phyloP scores from a whole-genome alignment of 495 filamentous ascomycete genomes.

The Sordaria brevicollis region DNA sequence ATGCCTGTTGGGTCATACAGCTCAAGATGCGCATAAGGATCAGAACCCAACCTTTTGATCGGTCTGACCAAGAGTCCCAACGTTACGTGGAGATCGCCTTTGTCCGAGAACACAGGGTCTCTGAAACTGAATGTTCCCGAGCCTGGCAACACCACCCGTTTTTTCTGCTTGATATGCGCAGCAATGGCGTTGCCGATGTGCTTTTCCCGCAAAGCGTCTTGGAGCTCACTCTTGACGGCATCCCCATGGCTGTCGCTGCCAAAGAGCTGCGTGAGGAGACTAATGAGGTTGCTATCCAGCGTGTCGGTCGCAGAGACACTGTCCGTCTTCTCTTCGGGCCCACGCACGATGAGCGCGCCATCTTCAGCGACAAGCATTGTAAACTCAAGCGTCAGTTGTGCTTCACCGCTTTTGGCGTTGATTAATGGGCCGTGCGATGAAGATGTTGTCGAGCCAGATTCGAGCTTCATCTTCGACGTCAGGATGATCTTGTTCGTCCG shows the following conservation, averaged over 20 bases:
- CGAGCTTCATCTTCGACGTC: neutral
- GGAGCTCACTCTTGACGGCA: neutral
- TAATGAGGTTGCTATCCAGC: neutral
- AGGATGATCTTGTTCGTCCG: neutral
- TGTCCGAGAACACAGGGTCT: neutral
- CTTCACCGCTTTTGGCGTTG: too few relatives aligned
- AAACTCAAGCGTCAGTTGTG: neutral
- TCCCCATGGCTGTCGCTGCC: neutral
- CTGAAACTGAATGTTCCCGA: neutral
- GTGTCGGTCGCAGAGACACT: neutral
- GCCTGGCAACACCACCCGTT: neutral
- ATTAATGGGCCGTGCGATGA: too few relatives aligned
- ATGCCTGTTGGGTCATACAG: too few relatives aligned
- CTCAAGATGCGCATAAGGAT: neutral
- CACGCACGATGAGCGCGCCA: too few relatives aligned
- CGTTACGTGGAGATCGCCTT: neutral
- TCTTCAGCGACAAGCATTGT: too few relatives aligned
- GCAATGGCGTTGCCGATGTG: neutral
- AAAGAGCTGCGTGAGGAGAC: neutral
- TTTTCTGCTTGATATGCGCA: neutral
- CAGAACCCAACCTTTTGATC: slow-evolving; percentile 7
- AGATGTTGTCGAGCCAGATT: neutral
- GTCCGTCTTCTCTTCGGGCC: neutral
- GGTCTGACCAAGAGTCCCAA: neutral
- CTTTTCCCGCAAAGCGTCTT: neutral